Conservation (phyloP, 768 basidiomycete species). For the Macrolepiota dolichaula region DNA sequence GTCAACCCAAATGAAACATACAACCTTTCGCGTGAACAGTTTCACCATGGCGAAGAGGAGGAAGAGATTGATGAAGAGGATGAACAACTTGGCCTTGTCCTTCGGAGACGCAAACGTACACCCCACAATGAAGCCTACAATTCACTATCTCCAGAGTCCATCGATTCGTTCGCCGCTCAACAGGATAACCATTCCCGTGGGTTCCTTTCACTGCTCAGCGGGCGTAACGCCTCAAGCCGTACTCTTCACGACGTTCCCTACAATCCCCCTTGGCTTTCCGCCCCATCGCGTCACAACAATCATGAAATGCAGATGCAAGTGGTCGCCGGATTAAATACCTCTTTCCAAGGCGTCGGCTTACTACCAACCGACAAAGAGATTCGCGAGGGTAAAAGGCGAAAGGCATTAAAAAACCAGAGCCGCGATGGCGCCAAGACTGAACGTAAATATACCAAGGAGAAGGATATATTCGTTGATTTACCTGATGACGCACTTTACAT, state of each 20-base stretch:
- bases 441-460: slow-evolving; percentile 21
- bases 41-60: slow-evolving; percentile 22
- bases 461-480: slow-evolving; percentile 56
- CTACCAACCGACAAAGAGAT: slow-evolving; percentile 51
- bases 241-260: slow-evolving; percentile 22
- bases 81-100: slow-evolving; percentile 28
- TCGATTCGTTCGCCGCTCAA: slow-evolving; percentile 41
- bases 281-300: slow-evolving; percentile 55
- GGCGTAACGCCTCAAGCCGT: slow-evolving; percentile 15
- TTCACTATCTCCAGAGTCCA: slow-evolving; percentile 50
- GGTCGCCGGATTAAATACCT: slow-evolving; percentile 65
- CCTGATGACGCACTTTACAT: slow-evolving; percentile 74
- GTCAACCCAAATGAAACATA: slow-evolving; percentile 3
- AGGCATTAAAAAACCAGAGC: slow-evolving; percentile 12
- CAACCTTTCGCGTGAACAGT: slow-evolving; percentile 3
- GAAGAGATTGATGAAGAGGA: slow-evolving; percentile 32
- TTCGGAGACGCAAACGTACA: slow-evolving; percentile 40
- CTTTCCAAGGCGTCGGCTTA: slow-evolving; percentile 79
- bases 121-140: slow-evolving; percentile 64
- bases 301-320: slow-evolving; percentile 66
- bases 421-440: slow-evolving; percentile 25
- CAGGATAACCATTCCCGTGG: slow-evolving; percentile 22
- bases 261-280: slow-evolving; percentile 59
- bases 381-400: slow-evolving; percentile 18
- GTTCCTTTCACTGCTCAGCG: slow-evolving; percentile 25